Evolutionary conservation across 108 stramenopile species (phyloP), one percentile per base, ranked within the genome.

Genomic region (Schizochytrium sp.): DNA sequence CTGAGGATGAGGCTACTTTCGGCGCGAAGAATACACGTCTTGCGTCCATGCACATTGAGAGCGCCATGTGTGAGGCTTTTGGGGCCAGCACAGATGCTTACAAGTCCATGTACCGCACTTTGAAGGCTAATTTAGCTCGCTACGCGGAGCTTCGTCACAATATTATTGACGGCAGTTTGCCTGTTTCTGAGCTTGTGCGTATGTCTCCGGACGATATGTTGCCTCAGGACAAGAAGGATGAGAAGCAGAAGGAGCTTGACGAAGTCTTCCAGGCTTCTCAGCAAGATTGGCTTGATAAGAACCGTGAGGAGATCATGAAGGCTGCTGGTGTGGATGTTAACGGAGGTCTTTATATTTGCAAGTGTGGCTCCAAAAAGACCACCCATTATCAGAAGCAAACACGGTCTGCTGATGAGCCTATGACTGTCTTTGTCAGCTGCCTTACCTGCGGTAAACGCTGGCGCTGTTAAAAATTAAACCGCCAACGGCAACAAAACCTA

Each of bases 371-470:
- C 50, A 94, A 91, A 46, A 98, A 99, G 88, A 99, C 98, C 7
- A 96, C 96, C 8, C 96, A 97, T 90, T 97, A 97, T 17, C 97
- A 98, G 92, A 99, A 98, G 92, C 98, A 99, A 91, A 99, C 99
- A 2, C 93, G 98, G 47, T 96, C 96, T 72, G 97, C 99, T 28
- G 98, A 99, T 94, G 99, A 99, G 91, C 99, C 99, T 13, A 99
- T 99, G 99, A 99, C 98, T 5, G 96, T 97, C 40, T 99, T 98
- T 92, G 96, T 98, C 2, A 92, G 95, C 7, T 99, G 98, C 92
- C 61, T 95, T 90, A 97, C 95, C 88, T 98, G 98, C 90, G 96
- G 96, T 5, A 97, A 98, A 45, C 92, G 97, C 89, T 99, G 93
- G 93, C 59, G 72, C 42, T 88, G 60, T 64, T 61, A 83, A 89